Evolutionary conservation across 495 filamentous ascomycete genomes (phyloP).

Genomic region (Penicillium taxi): DNA sequence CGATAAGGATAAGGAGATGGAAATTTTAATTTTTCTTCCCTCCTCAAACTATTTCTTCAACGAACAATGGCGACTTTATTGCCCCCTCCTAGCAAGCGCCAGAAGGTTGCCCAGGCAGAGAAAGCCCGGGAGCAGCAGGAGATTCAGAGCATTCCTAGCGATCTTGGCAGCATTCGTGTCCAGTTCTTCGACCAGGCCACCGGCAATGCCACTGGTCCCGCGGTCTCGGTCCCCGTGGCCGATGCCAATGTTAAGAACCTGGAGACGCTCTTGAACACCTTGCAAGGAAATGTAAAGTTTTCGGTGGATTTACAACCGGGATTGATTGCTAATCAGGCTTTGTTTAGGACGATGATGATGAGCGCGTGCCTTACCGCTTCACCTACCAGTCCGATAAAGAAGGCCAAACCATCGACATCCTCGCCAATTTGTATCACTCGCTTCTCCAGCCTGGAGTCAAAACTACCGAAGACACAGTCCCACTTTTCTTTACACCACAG

Average conservation of each 20-base stretch:
- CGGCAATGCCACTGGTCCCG: constrained; percentile 54
- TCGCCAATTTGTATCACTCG: constrained; percentile 68
- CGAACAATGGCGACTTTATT: constrained; percentile 71
- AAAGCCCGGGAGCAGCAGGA: constrained; percentile 69
- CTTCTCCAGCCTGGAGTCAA: constrained; percentile 55
- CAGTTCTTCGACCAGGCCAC: constrained; percentile 84
- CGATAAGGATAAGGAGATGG: constrained; percentile 4
- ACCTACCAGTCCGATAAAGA: constrained; percentile 54
- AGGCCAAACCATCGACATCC: constrained; percentile 49
- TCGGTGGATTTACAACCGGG: background rate
- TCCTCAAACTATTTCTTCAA: constrained; percentile 1
- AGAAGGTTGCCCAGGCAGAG: constrained; percentile 67
- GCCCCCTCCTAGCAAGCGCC: constrained; percentile 87
- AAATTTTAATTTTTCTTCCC: constrained; percentile 5
- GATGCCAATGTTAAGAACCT: constrained; percentile 87
- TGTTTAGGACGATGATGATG: constrained; percentile 53
- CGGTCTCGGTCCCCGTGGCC: constrained; percentile 73
- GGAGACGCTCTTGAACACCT: constrained; percentile 80
- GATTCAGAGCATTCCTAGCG: constrained; percentile 58
- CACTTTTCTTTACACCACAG: constrained; percentile 78
- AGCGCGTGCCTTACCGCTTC: constrained; percentile 84
- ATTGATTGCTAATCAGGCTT: background rate
- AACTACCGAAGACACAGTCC: constrained; percentile 66
- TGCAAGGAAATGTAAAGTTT: constrained; percentile 67
- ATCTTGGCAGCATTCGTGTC: constrained; percentile 72